Percentiles rank a stretch among this genome's conserved stretches.
Conservation (phyloP, 352 stramenopile genomes). For the Phytophthora ramorum region DNA sequence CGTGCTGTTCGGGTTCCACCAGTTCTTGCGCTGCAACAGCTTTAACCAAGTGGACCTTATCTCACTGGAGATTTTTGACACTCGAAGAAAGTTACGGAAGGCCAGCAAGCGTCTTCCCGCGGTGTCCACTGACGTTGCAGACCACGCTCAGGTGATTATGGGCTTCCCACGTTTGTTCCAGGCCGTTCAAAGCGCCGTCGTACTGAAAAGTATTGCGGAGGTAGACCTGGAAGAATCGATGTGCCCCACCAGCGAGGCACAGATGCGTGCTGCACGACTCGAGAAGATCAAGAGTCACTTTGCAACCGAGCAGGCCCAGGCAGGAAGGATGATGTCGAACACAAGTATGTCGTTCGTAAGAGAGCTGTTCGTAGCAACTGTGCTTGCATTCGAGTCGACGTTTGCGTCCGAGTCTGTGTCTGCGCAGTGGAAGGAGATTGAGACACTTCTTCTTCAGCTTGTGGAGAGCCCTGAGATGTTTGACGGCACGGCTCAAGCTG, state of each 20-base stretch:
- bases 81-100: conserved; percentile 63
- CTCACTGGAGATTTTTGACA: conserved; percentile 78
- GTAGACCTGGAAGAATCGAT: conserved; percentile 67
- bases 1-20: conserved; percentile 78
- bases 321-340: conserved; percentile 20
- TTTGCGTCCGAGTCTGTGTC: conserved; percentile 29
- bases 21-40: conserved; percentile 79
- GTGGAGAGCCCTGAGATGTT: conserved; percentile 19
- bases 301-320: conserved; percentile 26
- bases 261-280: conserved; percentile 52
- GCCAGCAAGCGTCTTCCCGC: conserved; percentile 27
- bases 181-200: conserved; percentile 56
- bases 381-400: conserved; percentile 63
- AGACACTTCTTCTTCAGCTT: conserved; percentile 34
- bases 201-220: conserved; percentile 65
- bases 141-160: conserved; percentile 49
- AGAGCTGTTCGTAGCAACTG: conserved; percentile 56
- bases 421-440: conserved; percentile 37
- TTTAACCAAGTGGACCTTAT: conserved; percentile 83
- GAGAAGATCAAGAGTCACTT: conserved; percentile 64
- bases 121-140: conserved; percentile 43
- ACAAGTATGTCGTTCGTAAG: conserved; percentile 42
- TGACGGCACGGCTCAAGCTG: conserved; percentile 18
- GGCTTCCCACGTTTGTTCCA: conserved; percentile 70
- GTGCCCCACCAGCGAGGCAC: conserved; percentile 60